Evolutionary conservation across 257 asterid genomes (phyloP), one percentile per base, ranked within the genome.

Genomic region (Petunia secreta): DNA sequence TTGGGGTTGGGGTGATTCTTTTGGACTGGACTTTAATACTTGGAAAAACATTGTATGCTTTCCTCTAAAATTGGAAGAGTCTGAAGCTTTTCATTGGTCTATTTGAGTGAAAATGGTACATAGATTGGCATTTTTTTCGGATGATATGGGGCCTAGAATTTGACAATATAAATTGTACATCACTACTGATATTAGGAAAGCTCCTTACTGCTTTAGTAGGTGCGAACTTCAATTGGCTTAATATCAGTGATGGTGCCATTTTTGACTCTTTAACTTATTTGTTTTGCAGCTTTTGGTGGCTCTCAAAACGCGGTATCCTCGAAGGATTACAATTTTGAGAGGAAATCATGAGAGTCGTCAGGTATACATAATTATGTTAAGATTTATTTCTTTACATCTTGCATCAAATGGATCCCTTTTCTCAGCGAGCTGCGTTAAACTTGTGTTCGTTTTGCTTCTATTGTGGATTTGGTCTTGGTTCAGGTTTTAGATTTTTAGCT

Each of bases 311-410:
- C 88, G 90, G 8, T 89, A 89, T 82, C 79, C 90, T 74, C 88
- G 85, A 63, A 80, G 88, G 73, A 85, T 86, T 54, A 86, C 93
- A 62, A 85, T 92, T 86, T 90, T 93, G 65, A 90, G 97, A 73
- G 97, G 97, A 85, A 92, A 92, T 84, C 97, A 92, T 66, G 97
- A 92, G 83, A 93, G 97, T 71, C 87, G 91, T 25, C 91, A 87
- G 96, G 97, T 92, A 87, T 79, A 34, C 69, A 5, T 59, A 6
- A 50, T 50, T 50, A 73, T 36, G 44, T 1, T 73, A 50, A 52
- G 36, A 73, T 69, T 69, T 71, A 0, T 25, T 6, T 34, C 1
- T 71, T 48, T 5, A 34, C 77, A 50, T 71, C 6, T 71, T 71
- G 77, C 25, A 50, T 71, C 77, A 50, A 48, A 71, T 34, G 77